Evolutionary conservation across 129 eudicot genomes (phyloP), one percentile per base, ranked within the genome.

Genomic region (Daucus carota): DNA sequence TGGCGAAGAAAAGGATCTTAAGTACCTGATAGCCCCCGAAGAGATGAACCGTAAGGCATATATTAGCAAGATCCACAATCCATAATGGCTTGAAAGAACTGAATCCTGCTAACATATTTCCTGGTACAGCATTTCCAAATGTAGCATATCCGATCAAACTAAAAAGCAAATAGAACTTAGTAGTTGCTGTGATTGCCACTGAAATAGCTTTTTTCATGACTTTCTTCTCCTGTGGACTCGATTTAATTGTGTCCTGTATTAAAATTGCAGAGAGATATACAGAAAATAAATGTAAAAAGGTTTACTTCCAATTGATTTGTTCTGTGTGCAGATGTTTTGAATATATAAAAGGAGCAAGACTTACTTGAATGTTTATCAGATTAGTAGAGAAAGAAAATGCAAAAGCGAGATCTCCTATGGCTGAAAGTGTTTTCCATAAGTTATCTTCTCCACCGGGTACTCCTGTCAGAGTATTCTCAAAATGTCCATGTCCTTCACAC

Each of bases 51-150:
- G 15, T n/a, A 57, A 57, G 65, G 65, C 31, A 57, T n/a, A 57
- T 24, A 3, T 57, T 11, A 57, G 65, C 65, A 57, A 57, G 0
- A n/a, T n/a, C 65, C 32, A 57, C 65, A n/a, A 57, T 24, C 65
- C 65, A 57, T n/a, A 57, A 57, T 2, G 31, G 65, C 65, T 57
- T 57, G 65, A 57, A 57, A 57, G 65, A 57, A 57, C 65, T n/a
- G 32, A 57, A 57, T 8, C 65, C 65, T 8, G 15, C 65, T 5
- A 57, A 57, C 65, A 57, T n/a, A n/a, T 57, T 57, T 57, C 65
- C 65, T 57, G 65, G 31, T 3, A 57, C 65, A 57, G 32, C 65
- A 57, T 10, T 57, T 57, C 65, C 65, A 57, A 57, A 57, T 57
- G 65, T 31, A 57, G 65, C 31, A 57, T 57, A 57, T 8, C 65